Conservation (phyloP, 805 yeast genomes). For the Metschnikowia vanudenii region DNA sequence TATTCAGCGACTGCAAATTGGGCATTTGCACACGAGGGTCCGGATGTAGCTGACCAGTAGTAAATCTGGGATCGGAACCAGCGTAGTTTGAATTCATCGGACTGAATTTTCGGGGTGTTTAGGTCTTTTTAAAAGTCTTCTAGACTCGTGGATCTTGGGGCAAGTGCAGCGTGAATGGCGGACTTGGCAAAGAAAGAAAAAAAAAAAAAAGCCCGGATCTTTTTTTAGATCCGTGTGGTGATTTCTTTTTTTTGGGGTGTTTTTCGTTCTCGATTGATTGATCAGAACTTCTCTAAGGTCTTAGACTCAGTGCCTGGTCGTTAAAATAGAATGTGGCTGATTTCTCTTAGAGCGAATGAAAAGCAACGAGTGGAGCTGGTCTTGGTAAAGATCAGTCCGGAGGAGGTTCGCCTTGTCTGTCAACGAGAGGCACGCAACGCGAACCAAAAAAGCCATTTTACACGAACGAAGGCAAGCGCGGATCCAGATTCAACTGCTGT, state of each 20-base stretch:
- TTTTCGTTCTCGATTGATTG: neutral
- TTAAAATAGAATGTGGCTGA: too few relatives aligned
- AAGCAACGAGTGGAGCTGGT: too few relatives aligned
- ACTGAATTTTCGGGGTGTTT: too few relatives aligned
- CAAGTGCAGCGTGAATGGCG: neutral
- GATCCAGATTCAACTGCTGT: constrained; percentile 4
- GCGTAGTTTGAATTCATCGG: constrained; percentile 3
- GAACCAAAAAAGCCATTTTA: constrained; percentile 2
- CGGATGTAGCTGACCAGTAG: constrained; percentile 8
- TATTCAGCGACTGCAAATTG: constrained; percentile 5
- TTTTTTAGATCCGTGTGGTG: too few relatives aligned
- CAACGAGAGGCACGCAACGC: constrained; percentile 6
- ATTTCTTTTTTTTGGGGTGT: too few relatives aligned
- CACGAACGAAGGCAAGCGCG: constrained; percentile 7
- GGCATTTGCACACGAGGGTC: constrained; percentile 6
- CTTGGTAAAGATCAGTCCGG: too few relatives aligned
- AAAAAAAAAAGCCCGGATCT: too few relatives aligned
- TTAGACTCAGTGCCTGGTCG: too few relatives aligned
- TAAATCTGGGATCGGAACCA: neutral
- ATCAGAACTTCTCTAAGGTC: neutral
- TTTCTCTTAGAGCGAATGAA: too few relatives aligned
- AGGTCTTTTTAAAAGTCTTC: neutral
- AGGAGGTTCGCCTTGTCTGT: too few relatives aligned
- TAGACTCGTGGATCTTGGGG: neutral
- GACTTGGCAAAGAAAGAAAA: too few relatives aligned